Base-by-base conservation (phyloP, 2,329 filamentous ascomycete species). In the Microascus cirrosus region DNA sequence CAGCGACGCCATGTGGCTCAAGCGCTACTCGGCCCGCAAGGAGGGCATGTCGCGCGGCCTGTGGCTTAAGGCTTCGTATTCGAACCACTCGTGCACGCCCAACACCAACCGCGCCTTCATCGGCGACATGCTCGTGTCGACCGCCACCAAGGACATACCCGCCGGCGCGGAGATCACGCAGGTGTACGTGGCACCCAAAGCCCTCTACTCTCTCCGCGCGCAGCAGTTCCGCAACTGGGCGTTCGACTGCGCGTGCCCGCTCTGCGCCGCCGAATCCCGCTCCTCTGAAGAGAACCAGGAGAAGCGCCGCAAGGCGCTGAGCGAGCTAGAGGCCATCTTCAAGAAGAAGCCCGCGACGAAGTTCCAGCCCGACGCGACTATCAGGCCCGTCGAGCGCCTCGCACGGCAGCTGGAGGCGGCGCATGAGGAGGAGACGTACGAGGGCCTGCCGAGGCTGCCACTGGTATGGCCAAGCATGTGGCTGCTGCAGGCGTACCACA, bases 41-140 rank as follows among this genome's bases (percentile, higher is more conserved):
- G 45, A 56, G 6, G 58, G 53, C 25, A 55, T 54, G 51, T 39
- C 24, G 50, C 28, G 55, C 20, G 73, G 73, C 6, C 36, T 76
- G 25, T 77, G 74, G 72, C 34, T 63, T 2, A 59, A 61, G 7
- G 68, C 71, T 22, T 72, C 74, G 1, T 69, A 69, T 59, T 68
- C 73, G 55, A 77, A 78, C 56, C 74, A 78, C 59, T 68, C 67
- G 36, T 77, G 76, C 63, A 52, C 66, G 18, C 63, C 63, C n/a
- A 77, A 75, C 58, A 66, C 67, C 7, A 59, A 59, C 2, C 71
- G 70, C 11, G 61, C 66, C 2, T 75, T 76, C 60, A 71, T 77
- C 39, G 74, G 74, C 5, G 74, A 78, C 60, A 67, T 78, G 62
- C 69, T 74, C 62, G 65, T 77, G 3, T 60, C 71, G 11, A 66